Evolutionary conservation across 2,329 filamentous ascomycete species (phyloP).

Genomic region (Anthostomella pinea): DNA sequence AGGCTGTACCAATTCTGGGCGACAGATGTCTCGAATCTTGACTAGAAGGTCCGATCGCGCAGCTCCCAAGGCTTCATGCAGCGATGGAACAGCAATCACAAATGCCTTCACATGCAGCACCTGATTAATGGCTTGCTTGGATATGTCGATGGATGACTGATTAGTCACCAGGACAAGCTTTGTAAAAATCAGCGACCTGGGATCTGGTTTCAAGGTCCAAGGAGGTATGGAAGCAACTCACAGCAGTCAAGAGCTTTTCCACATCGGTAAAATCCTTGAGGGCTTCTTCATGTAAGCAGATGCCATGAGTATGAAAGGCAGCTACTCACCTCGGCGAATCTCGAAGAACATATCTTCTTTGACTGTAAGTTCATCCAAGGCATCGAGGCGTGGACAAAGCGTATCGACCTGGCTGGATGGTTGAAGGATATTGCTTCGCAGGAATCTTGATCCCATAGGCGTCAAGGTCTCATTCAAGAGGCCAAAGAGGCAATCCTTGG

Average conservation of each 20-base stretch:
- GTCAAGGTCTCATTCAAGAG: slow-evolving; percentile 82
- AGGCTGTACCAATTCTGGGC: slow-evolving; percentile 56
- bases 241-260: slow-evolving; percentile 75
- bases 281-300: slow-evolving; percentile 43
- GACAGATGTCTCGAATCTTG: slow-evolving; percentile 68
- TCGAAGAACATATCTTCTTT: slow-evolving; percentile 84
- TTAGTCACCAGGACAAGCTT: slow-evolving; percentile 75
- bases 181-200: slow-evolving; percentile 12
- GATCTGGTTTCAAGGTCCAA: background rate
- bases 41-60: slow-evolving; percentile 62
- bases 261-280: slow-evolving; percentile 74
- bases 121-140: slow-evolving; percentile 81
- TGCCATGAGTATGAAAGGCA: background rate
- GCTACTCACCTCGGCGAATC: slow-evolving; percentile 60
- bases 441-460: slow-evolving; percentile 80
- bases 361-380: slow-evolving; percentile 74
- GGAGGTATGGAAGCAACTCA: too few relatives aligned
- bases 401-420: slow-evolving; percentile 72
- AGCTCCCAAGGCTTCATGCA: slow-evolving; percentile 66
- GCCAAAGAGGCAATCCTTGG: slow-evolving; percentile 79
- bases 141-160: slow-evolving; percentile 62
- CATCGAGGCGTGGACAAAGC: slow-evolving; percentile 72
- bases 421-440: slow-evolving; percentile 84
- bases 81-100: slow-evolving; percentile 61
- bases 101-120: slow-evolving; percentile 86